These are phyloP conservation scores for Strigomonas culicis DNA, from an alignment of 208 protist species.

Conservation along the genomic window DNA sequence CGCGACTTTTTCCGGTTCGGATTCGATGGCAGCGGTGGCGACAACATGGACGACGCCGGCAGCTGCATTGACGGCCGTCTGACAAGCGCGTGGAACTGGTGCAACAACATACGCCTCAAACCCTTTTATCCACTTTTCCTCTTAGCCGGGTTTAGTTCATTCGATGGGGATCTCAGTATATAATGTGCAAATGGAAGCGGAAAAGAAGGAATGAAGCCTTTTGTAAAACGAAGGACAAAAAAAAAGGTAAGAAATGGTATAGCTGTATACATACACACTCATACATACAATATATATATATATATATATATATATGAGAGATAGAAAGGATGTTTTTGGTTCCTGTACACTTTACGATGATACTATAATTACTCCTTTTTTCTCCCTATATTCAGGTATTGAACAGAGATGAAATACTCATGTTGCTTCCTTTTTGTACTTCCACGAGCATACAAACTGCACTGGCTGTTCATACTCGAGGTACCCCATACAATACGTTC, in stretches of 20 bases:
- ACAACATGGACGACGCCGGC: conserved; percentile 97
- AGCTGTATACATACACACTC: not conserved
- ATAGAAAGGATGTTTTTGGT: too few species aligned
- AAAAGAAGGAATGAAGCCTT: not conserved
- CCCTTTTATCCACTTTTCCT: conserved; percentile 95
- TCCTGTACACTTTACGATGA: not conserved
- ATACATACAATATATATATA: too few species aligned
- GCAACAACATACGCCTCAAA: conserved; percentile 93
- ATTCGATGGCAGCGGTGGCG: conserved; percentile 95
- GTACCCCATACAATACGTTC: too few species aligned
- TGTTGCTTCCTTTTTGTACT: too few species aligned
- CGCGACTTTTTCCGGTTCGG: conserved; percentile 96
- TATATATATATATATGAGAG: too few species aligned
- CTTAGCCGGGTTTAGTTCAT: conserved; percentile 94
- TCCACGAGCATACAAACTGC: too few species aligned
- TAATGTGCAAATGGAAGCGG: conserved; percentile 17
- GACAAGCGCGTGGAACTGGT: conserved; percentile 98
- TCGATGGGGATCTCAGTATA: conserved; percentile 94
- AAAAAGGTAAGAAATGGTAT: conserved; percentile 2
- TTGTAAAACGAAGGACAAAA: not conserved
- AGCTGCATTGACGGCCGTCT: conserved; percentile 97
- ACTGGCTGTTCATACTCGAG: too few species aligned
- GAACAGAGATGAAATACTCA: too few species aligned
- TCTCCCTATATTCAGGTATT: too few species aligned
- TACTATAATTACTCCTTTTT: not conserved